phyloP scores from a whole-genome alignment of 2,329 filamentous ascomycete genomes.

The Ophiosphaerella korrae region DNA sequence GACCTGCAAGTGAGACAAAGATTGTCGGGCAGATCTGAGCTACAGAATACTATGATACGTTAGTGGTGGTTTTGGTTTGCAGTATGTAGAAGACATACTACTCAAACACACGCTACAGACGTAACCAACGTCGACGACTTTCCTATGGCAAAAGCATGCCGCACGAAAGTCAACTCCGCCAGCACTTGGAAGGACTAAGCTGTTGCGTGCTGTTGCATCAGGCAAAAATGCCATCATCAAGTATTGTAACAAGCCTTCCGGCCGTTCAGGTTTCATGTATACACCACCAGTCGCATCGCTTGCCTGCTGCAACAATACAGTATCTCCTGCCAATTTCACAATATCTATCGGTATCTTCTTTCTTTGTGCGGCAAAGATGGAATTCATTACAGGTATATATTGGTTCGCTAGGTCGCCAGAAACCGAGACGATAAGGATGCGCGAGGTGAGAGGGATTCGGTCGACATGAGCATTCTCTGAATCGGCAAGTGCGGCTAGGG shows the following conservation, averaged over 20 bases:
- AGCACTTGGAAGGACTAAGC: constrained; percentile 78
- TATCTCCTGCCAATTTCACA: constrained; percentile 80
- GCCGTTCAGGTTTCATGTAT: constrained; percentile 63
- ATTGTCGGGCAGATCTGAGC: constrained; percentile 37
- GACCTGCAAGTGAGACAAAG: constrained; percentile 47
- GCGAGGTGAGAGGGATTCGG: constrained; percentile 67
- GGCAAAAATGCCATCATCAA: constrained; percentile 94
- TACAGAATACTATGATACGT: constrained; percentile 42
- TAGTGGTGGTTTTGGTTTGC: constrained; percentile 1
- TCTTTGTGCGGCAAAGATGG: constrained; percentile 92
- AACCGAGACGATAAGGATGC: constrained; percentile 88
- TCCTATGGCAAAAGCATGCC: constrained; percentile 96
- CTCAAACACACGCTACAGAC: constrained; percentile 96
- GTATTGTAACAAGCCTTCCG: constrained; percentile 78
- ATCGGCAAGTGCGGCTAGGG: constrained; percentile 52
- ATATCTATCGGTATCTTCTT: constrained; percentile 90
- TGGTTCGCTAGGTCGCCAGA: constrained; percentile 85
- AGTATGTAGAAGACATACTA: constrained; percentile 56
- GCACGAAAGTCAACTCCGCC: constrained; percentile 93
- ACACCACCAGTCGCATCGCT: constrained; percentile 73
- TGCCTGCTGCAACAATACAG: constrained; percentile 93
- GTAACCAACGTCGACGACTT: constrained; percentile 88
- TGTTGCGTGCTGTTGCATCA: constrained; percentile 66
- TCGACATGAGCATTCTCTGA: constrained; percentile 41
- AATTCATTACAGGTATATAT: constrained; percentile 99